Evolutionary conservation across 352 stramenopile genomes (phyloP).

Genomic region (Globisporangium paddicum): DNA sequence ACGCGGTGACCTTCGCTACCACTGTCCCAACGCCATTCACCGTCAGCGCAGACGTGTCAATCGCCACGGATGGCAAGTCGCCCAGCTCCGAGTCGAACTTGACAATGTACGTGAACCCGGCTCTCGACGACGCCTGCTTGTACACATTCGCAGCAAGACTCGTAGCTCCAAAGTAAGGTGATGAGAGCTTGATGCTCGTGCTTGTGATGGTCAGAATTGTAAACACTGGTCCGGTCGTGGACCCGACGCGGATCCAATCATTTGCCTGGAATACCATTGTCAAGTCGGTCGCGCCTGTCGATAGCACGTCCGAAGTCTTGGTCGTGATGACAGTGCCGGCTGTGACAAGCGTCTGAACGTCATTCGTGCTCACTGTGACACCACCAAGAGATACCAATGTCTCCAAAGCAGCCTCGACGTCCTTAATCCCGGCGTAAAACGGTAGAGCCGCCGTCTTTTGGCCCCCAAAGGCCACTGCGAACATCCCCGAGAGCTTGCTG

Average conservation of each 20-base stretch:
- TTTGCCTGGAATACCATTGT: slow-evolving; percentile 59
- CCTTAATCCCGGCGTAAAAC: slow-evolving; percentile 76
- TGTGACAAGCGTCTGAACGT: slow-evolving; percentile 60
- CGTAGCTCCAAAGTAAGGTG: slow-evolving; percentile 71
- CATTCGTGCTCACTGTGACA: slow-evolving; percentile 88
- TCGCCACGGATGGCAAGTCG: slow-evolving; percentile 44
- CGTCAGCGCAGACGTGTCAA: slow-evolving; percentile 53
- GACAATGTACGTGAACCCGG: slow-evolving; percentile 68
- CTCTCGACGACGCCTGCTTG: slow-evolving; percentile 55
- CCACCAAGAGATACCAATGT: slow-evolving; percentile 75
- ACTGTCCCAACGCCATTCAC: slow-evolving; percentile 21
- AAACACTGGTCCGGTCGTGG: slow-evolving; percentile 81
- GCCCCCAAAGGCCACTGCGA: slow-evolving; percentile 66
- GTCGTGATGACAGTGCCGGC: slow-evolving; percentile 60
- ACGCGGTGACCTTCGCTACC: slow-evolving; percentile 69
- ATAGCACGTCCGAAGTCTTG: slow-evolving; percentile 74
- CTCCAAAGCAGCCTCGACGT: slow-evolving; percentile 76
- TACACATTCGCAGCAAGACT: slow-evolving; percentile 61
- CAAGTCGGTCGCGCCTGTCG: slow-evolving; percentile 47
- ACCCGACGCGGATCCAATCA: slow-evolving; percentile 92
- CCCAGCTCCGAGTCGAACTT: slow-evolving; percentile 72
- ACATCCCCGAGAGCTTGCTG: slow-evolving; percentile 56
- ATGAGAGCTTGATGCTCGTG: slow-evolving; percentile 82
- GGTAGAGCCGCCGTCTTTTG: slow-evolving; percentile 49
- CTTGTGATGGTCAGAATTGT: slow-evolving; percentile 61